Evolutionary conservation across 1,284 basidiomycete genomes (phyloP), one percentile per base, ranked within the genome.

Genomic region (Hypsizygus ulmarius): DNA sequence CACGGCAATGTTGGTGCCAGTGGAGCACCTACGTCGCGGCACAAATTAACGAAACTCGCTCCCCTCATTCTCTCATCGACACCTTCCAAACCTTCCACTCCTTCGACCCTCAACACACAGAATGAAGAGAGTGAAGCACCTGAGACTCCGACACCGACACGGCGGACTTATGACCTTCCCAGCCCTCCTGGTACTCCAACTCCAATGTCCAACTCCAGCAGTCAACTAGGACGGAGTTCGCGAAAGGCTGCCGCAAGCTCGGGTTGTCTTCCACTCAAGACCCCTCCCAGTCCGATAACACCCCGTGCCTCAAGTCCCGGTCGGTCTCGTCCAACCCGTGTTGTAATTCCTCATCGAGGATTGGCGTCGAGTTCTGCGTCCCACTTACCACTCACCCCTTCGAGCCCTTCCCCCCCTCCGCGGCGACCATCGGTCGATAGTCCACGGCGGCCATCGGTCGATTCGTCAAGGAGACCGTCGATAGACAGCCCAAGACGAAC

Each of bases 111-210:
- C 36, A 47, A 30, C 18, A 29, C 9, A 29, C 15, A 14, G 14
- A 47, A 29, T 49, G 51, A 45, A n/a, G 34, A 11, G 14, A 49
- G 39, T 32, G 37, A 44, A 39, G 44, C 42, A 15, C 38, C 43
- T 21, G 43, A 49, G 42, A 59, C 62, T 53, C 62, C 64, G 47
- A 66, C 64, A 18, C 59, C 51, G 37, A 43, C 47, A 34, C 32
- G 39, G 36, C 64, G 63, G 43, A 55, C 56, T 27, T 65, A 66
- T 50, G 73, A 75, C 27, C 45, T 73, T 39, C 65, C 68, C 39
- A 71, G 64, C 48, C 72, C 72, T 12, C 75, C 75, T 33, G 68
- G 68, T 52, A 78, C 79, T 8, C 78, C 78, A 21, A 74, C 70
- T 28, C 74, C 75, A 30, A 64, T 65, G 32, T 67, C 72, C 15